These are phyloP conservation scores for Phytophthora cryptogea DNA, from an alignment of 352 stramenopile genomes.

Conservation along the genomic window DNA sequence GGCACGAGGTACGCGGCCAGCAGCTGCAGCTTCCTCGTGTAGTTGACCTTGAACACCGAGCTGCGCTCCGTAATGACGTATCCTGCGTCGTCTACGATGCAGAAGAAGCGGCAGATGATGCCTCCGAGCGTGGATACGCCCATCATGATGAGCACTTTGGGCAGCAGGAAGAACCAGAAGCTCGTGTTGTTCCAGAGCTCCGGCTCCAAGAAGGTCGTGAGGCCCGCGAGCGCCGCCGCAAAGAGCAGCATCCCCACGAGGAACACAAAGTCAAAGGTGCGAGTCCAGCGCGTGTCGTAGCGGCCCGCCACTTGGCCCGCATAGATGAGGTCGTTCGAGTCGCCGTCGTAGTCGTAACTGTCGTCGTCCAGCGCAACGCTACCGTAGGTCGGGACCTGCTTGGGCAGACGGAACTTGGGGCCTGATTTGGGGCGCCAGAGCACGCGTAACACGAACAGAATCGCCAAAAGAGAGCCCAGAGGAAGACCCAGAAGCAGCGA, in stretches of 20 bases:
- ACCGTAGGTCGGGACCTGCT: slow-evolving; percentile 82
- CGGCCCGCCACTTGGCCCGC: slow-evolving; percentile 75
- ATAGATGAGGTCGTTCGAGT: slow-evolving; percentile 86
- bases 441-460: slow-evolving; percentile 69
- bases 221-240: slow-evolving; percentile 41
- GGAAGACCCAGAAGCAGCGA: slow-evolving; percentile 70
- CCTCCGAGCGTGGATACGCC: slow-evolving; percentile 74
- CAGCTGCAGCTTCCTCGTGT: slow-evolving; percentile 83
- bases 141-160: slow-evolving; percentile 86
- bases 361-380: slow-evolving; percentile 64
- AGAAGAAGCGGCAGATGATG: slow-evolving; percentile 84
- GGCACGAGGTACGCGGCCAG: slow-evolving; percentile 83
- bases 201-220: slow-evolving; percentile 65
- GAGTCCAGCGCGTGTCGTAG: slow-evolving; percentile 85
- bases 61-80: slow-evolving; percentile 87
- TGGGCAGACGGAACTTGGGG: slow-evolving; percentile 81
- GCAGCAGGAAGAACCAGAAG: slow-evolving; percentile 84
- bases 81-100: slow-evolving; percentile 76
- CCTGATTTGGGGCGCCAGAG: slow-evolving; percentile 73
- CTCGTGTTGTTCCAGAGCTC: slow-evolving; percentile 64
- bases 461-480: slow-evolving; percentile 55
- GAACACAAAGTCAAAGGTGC: slow-evolving; percentile 87
- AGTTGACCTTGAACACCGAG: slow-evolving; percentile 89
- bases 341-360: slow-evolving; percentile 76
- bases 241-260: slow-evolving; percentile 67